phyloP scores from a whole-genome alignment of 2,329 filamentous ascomycete species.

The Periconia sp. region DNA sequence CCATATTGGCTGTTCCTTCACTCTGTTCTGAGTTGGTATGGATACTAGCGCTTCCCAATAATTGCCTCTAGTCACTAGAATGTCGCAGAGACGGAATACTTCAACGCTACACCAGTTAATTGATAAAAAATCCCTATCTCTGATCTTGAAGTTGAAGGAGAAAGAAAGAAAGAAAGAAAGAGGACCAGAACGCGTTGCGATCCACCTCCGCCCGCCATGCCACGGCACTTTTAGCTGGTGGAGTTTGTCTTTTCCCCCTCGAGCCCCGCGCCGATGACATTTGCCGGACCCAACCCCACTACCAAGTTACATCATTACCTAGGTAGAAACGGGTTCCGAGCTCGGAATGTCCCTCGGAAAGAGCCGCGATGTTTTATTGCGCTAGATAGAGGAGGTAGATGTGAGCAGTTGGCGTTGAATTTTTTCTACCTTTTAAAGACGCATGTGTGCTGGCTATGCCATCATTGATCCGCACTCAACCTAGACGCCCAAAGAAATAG shows the following conservation, averaged over 20 bases:
- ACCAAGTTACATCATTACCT: too few relatives aligned
- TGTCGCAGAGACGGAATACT: not conserved
- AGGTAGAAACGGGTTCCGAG: too few relatives aligned
- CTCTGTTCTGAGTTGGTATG: not conserved
- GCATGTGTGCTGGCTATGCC: too few relatives aligned
- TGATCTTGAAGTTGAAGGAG: not conserved
- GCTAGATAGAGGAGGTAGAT: too few relatives aligned
- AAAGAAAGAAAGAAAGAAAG: not conserved
- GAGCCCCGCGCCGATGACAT: not conserved
- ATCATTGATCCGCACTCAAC: too few relatives aligned
- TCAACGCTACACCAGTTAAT: not conserved
- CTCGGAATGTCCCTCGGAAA: too few relatives aligned
- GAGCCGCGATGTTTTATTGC: too few relatives aligned
- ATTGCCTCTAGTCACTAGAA: not conserved
- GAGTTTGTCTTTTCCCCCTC: not conserved
- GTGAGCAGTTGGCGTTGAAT: too few relatives aligned
- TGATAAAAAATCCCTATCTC: not conserved
- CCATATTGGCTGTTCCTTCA: slow-evolving; percentile 36
- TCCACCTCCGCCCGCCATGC: not conserved
- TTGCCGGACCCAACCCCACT: not conserved
- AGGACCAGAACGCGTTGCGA: too few relatives aligned
- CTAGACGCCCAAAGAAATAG: too few relatives aligned
- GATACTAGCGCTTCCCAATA: not conserved
- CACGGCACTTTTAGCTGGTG: not conserved
- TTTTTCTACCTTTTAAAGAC: too few relatives aligned